A percentile compares a stretch with the other conserved stretches of the same genome.
phyloP scores from a whole-genome alignment of 2,329 filamentous ascomycete species.

The Pseudogymnoascus sp. region DNA sequence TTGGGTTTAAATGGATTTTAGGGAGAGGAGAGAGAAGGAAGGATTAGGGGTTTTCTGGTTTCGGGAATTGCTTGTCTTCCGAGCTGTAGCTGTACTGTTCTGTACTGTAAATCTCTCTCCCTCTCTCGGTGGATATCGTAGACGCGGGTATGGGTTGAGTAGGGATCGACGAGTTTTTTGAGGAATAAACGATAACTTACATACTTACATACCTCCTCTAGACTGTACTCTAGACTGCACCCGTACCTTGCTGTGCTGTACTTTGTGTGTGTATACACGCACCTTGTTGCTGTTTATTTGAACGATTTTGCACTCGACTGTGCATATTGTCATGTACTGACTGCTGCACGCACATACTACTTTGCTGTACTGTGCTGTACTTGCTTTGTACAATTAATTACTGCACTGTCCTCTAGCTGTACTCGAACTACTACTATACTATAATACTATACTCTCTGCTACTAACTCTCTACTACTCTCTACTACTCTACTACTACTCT shows the following conservation, averaged over 20 bases:
- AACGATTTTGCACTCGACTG: neutral
- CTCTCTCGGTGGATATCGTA: conserved; percentile 6
- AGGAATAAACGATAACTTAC: neutral
- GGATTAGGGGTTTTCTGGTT: too few relatives aligned
- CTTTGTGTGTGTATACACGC: neutral
- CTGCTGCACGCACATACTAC: neutral
- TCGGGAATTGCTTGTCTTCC: too few relatives aligned
- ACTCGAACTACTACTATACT: neutral
- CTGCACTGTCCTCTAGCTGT: neutral
- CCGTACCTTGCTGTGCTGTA: neutral
- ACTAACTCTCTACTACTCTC: too few relatives aligned
- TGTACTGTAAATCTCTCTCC: neutral
- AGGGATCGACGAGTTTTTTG: neutral
- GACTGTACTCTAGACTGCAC: neutral
- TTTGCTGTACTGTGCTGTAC: neutral
- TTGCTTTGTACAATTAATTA: neutral
- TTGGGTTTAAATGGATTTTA: too few relatives aligned
- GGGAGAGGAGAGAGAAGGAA: too few relatives aligned
- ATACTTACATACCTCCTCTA: neutral
- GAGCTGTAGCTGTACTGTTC: neutral
- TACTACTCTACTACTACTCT: too few relatives aligned
- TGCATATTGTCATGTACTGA: neutral
- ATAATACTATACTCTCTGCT: neutral
- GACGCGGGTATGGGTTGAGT: neutral
- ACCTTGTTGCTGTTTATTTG: neutral